Conservation (phyloP, 768 basidiomycete species). For the Mycena pura region DNA sequence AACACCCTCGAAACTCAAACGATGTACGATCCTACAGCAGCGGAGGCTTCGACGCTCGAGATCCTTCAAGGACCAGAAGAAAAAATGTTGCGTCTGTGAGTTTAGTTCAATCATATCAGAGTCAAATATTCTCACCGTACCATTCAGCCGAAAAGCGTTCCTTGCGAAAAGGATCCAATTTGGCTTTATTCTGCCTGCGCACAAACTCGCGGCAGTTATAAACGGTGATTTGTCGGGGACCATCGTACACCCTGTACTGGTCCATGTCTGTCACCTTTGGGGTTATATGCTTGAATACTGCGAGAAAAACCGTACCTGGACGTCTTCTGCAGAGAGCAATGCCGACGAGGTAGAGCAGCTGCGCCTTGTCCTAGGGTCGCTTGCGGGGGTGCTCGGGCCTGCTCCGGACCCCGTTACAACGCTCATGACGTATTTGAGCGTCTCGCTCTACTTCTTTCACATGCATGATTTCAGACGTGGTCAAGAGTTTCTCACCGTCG, state of each 20-base stretch:
- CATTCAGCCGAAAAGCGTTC: slow-evolving; percentile 19
- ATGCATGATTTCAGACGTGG: slow-evolving; percentile 16
- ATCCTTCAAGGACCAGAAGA: slow-evolving; percentile 3
- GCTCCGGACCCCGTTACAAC: slow-evolving; percentile 11
- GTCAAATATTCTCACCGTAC: not conserved
- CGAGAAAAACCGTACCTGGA: slow-evolving; percentile 12
- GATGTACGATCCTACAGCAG: not conserved
- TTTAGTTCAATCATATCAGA: not conserved
- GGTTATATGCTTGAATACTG: slow-evolving; percentile 22
- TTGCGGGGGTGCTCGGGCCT: slow-evolving; percentile 18
- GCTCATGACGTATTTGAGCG: slow-evolving; percentile 1
- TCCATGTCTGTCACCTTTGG: slow-evolving; percentile 25
- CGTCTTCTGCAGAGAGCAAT: slow-evolving; percentile 8
- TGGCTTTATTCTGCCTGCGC: slow-evolving; percentile 11
- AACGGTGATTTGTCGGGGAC: slow-evolving; percentile 16
- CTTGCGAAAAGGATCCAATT: slow-evolving; percentile 12
- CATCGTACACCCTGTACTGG: slow-evolving; percentile 21
- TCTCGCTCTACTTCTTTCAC: slow-evolving; percentile 26
- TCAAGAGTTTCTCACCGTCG: slow-evolving; percentile 14
- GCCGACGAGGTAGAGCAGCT: slow-evolving; percentile 23
- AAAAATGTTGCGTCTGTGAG: slow-evolving; percentile 16
- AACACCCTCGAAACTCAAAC: not conserved
- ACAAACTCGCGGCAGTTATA: slow-evolving; percentile 12
- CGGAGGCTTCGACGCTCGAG: not conserved
- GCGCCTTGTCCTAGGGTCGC: slow-evolving; percentile 21